Base-by-base conservation (phyloP, 208 protist genomes). In the Acanthamoeba triangularis region DNA sequence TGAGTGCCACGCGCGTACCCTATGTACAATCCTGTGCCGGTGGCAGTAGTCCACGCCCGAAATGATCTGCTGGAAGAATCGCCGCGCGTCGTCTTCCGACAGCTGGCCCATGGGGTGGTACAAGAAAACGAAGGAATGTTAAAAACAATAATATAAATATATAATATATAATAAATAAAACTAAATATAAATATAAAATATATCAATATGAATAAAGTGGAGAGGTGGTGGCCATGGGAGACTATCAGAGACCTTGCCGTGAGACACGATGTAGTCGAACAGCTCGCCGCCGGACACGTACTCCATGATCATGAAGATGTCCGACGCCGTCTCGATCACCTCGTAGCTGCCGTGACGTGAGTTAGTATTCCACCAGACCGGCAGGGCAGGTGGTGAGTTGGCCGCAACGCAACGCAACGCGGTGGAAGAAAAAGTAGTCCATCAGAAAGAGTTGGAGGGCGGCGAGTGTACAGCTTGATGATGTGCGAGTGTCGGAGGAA, bases 301-400 rank as follows among this genome's bases (percentile, higher is more conserved):
- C 97, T 99, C 99, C 99, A 99, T 99, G 80, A 99, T 99, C 95
- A 99, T 98, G 95, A 99, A 99, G 63, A 99, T 99, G 97, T 99
- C 99, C 4, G 98, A 99, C 20, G 98, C 97, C 82, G 96, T 97
- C 47, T 96, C 96, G 41, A 99, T 99, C 23, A 99, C 99, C 80
- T 98, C 97, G 59, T 98, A n/a, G n/a, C n/a, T n/a, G n/a, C n/a
- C n/a, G n/a, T n/a, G n/a, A n/a, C n/a, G n/a, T n/a, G n/a, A n/a
- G n/a, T n/a, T n/a, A n/a, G n/a, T n/a, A n/a, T n/a, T n/a, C n/a
- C n/a, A n/a, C n/a, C n/a, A n/a, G n/a, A n/a, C n/a, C n/a, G n/a
- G n/a, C n/a, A n/a, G n/a, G n/a, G n/a, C n/a, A n/a, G n/a, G n/a
- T n/a, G n/a, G n/a, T n/a, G n/a, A n/a, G n/a, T n/a, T n/a, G n/a